Evolutionary conservation across 345 rosid species (phyloP).

Genomic region (Aquilaria malaccensis): DNA sequence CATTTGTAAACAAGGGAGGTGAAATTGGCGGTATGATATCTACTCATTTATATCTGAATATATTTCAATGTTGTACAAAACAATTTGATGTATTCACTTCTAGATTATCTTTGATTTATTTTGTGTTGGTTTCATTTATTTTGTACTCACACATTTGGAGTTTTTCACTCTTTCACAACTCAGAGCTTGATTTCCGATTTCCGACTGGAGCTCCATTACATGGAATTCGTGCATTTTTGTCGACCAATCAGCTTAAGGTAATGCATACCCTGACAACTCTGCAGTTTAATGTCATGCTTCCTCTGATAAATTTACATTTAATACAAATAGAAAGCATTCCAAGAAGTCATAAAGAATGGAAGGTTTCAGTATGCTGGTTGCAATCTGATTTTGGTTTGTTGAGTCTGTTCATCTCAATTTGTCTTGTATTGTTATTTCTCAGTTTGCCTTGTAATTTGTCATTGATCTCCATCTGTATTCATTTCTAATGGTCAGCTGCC

Average conservation of each 20-base stretch:
- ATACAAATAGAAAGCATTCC: no score
- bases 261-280: background rate
- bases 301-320: no score
- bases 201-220: constrained; percentile 93
- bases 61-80: constrained; percentile 3
- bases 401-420: no score
- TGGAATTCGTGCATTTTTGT: constrained; percentile 75
- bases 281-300: no score
- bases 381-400: no score
- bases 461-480: no score
- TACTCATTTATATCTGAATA: constrained; percentile 8
- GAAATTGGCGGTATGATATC: constrained; percentile 64
- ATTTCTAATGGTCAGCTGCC: no score
- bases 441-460: no score
- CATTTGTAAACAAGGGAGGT: constrained; percentile 90
- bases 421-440: no score
- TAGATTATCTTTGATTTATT: background rate
- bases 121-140: background rate
- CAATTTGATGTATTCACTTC: background rate
- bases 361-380: no score
- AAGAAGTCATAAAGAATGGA: no score
- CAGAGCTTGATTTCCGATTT: constrained; percentile 97
- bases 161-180: constrained; percentile 16
- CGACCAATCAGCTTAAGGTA: constrained; percentile 92
- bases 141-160: background rate